Evolutionary conservation across 2,329 filamentous ascomycete species (phyloP).

Genomic region (Exophiala sp.): DNA sequence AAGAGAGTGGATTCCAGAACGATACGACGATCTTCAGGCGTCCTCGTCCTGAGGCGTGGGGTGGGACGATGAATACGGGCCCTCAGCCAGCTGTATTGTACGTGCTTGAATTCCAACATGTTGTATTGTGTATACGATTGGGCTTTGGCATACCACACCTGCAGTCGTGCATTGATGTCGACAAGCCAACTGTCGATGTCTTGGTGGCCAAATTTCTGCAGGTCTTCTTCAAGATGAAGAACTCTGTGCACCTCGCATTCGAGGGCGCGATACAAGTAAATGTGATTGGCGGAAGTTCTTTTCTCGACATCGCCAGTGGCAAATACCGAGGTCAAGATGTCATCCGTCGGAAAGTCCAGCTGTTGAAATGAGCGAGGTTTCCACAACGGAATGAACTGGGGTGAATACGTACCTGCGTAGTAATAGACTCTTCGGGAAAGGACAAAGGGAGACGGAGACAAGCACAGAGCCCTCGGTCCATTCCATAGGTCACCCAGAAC

Average conservation of each 20-base stretch:
- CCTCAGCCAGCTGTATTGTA: slow-evolving; percentile 21
- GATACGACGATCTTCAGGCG: background rate
- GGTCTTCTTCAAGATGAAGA: slow-evolving; percentile 17
- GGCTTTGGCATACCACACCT: slow-evolving; percentile 18
- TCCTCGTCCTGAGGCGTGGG: background rate
- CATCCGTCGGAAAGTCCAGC: background rate
- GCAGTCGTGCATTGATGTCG: slow-evolving; percentile 13
- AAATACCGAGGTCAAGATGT: slow-evolving; percentile 1
- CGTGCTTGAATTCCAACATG: slow-evolving; percentile 22
- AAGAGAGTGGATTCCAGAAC: background rate
- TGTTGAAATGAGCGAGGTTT: no score
- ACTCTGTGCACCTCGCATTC: slow-evolving; percentile 22
- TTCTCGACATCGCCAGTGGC: slow-evolving; percentile 3
- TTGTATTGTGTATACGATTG: slow-evolving; percentile 14
- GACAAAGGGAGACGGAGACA: slow-evolving; percentile 6
- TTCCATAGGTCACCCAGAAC: slow-evolving; percentile 11
- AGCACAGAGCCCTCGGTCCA: slow-evolving; percentile 11
- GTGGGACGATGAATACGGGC: slow-evolving; percentile 8
- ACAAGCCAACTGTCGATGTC: slow-evolving; percentile 9
- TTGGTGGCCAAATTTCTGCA: background rate
- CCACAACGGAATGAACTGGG: no score
- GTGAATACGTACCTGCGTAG: no score
- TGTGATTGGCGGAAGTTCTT: slow-evolving; percentile 19
- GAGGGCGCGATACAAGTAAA: slow-evolving; percentile 18
- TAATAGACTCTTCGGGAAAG: background rate